Percentiles rank a stretch among this genome's conserved stretches.
These are phyloP conservation scores for Bonia amplexicaulis DNA, from an alignment of 176 grass and related monocot genomes.

Conservation along the genomic window DNA sequence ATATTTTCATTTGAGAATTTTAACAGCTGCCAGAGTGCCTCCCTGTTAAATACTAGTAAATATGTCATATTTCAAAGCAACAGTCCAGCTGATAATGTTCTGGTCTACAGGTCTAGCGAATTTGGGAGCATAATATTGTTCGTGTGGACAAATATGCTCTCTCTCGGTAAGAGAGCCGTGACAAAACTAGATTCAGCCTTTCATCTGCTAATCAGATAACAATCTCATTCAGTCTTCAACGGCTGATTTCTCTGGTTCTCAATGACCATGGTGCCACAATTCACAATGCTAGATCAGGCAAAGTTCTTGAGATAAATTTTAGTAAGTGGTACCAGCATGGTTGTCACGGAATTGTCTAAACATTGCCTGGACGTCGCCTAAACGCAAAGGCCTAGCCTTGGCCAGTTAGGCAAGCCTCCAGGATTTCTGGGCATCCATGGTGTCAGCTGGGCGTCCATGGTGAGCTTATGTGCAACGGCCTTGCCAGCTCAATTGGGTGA, in stretches of 20 bases:
- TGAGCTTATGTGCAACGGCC: too few species aligned
- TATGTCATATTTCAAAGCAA: slow-evolving; percentile 7
- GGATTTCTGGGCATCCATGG: too few species aligned
- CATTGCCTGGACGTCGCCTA: not conserved
- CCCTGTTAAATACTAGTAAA: not conserved
- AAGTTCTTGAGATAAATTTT: not conserved
- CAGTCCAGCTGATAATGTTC: not conserved
- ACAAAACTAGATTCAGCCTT: not conserved
- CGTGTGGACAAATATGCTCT: not conserved
- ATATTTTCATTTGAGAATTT: not conserved
- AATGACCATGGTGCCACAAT: not conserved
- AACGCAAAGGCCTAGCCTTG: not conserved
- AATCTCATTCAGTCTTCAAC: slow-evolving; percentile 5
- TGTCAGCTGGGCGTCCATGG: too few species aligned
- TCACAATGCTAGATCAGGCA: not conserved
- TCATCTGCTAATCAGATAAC: not conserved
- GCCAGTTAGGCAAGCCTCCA: too few species aligned
- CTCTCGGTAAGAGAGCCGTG: not conserved
- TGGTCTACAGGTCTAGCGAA: not conserved
- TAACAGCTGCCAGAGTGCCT: not conserved
- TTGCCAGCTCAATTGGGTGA: too few species aligned
- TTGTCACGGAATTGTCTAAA: not conserved
- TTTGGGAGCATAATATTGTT: not conserved
- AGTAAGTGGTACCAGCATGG: not conserved
- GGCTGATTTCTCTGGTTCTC: not conserved